Evolutionary conservation across 257 asterid genomes (phyloP), one percentile per base, ranked within the genome.

Genomic region (Eucommia ulmoides): DNA sequence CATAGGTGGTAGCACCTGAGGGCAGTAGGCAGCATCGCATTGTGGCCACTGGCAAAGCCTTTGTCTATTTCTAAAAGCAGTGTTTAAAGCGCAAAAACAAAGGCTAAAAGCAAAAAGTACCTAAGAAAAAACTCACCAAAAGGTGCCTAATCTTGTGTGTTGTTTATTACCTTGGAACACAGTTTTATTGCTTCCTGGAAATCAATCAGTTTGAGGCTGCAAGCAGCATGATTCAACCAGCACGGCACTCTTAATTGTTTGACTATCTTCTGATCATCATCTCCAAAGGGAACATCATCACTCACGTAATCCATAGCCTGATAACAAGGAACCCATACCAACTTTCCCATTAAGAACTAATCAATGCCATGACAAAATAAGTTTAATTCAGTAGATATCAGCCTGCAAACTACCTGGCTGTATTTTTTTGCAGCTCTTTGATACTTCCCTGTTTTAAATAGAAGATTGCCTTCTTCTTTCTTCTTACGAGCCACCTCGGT

Each of bases 151-250:
- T 29, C 38, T 12, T 29, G 12, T n/a, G n/a, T n/a, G n/a, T n/a
- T n/a, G n/a, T n/a, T 44, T 19, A 15, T 38, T 57, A 82, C 93
- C 85, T 74, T 66, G 20, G 86, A 74, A 70, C 93, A 79, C 26
- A 67, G 73, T 56, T 60, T 71, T 41, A 71, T 61, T 9, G 66
- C 80, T 61, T 64, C 76, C 52, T 56, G 65, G 59, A 69, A 76
- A 52, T 79, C 67, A 53, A 69, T 68, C 50, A 56, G 66, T 66
- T 79, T 79, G 55, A 79, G 80, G 65, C 64, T 62, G 55, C 76
- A 77, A 63, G 93, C 93, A 52, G 89, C 85, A 56, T 76, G 53
- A 48, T 82, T 82, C 62, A 77, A 69, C 93, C 88, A 82, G 65
- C 85, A 72, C 22, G 74, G 65, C 33, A 76, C 59, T 69, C 75